Conservation (phyloP, 352 stramenopile genomes). For the Phytophthora constricta region DNA sequence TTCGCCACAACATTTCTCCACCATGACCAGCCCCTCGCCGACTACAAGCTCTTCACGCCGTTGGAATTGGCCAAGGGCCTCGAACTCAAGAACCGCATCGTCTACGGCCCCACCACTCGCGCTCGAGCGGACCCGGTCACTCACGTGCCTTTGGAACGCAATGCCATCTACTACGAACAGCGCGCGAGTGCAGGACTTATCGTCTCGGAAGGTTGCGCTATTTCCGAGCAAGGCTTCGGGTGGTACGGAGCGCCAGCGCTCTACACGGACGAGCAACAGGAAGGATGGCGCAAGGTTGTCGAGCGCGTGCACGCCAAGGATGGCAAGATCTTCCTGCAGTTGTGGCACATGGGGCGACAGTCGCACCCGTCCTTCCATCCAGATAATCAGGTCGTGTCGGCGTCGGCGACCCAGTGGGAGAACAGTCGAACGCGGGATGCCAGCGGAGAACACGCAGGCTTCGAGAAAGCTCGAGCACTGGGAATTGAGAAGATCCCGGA, state of each 20-base stretch:
- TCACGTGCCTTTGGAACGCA: constrained; percentile 15
- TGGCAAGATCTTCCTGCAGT: constrained; percentile 65
- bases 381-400: constrained; percentile 12
- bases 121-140: constrained; percentile 3
- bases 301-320: constrained; percentile 66
- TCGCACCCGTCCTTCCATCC: constrained; percentile 47
- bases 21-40: neutral
- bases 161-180: constrained; percentile 38
- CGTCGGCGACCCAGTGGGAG: constrained; percentile 11
- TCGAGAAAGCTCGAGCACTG: constrained; percentile 14
- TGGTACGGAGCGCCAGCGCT: constrained; percentile 38
- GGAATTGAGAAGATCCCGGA: constrained; percentile 22
- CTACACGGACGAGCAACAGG: constrained; percentile 35
- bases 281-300: constrained; percentile 40
- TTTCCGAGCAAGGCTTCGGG: constrained; percentile 22
- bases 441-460: constrained; percentile 8
- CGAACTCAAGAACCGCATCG: constrained; percentile 40
- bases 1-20: neutral
- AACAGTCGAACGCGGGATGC: constrained; percentile 29
- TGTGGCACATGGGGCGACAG: constrained; percentile 74
- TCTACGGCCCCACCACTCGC: constrained; percentile 37
- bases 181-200: constrained; percentile 36
- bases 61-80: constrained; percentile 18
- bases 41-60: constrained; percentile 37
- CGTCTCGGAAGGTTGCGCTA: constrained; percentile 36